Percentiles rank a stretch among this genome's conserved stretches.
Conservation (phyloP, 2,329 filamentous ascomycete species). For the Coniochaeta prunicola region DNA sequence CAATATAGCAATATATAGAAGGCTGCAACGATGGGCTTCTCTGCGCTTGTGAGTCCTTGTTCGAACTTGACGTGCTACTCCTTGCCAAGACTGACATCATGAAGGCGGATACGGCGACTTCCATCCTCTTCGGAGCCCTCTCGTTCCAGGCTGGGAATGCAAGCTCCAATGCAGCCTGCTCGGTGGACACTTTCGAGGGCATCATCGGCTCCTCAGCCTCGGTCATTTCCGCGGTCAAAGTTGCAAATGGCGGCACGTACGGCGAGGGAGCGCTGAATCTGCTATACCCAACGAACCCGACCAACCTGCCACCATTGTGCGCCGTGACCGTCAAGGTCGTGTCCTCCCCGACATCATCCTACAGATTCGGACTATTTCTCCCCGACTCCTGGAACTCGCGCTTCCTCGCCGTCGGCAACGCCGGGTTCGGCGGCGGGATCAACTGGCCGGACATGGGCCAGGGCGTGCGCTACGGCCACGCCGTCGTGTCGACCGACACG, state of each 20-base stretch:
- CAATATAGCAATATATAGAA: neutral
- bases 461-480: conserved; percentile 29
- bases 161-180: neutral
- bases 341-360: conserved; percentile 18
- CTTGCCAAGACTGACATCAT: neutral
- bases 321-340: conserved; percentile 21
- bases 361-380: conserved; percentile 24
- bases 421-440: conserved; percentile 23
- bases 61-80: neutral
- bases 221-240: neutral
- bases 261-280: conserved; percentile 15
- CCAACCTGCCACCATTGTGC: conserved; percentile 23
- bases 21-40: neutral
- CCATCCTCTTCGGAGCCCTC: neutral
- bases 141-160: neutral
- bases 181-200: neutral
- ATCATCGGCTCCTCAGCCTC: neutral
- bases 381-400: conserved; percentile 22
- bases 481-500: conserved; percentile 33
- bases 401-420: conserved; percentile 24
- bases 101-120: neutral
- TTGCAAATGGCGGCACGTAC: conserved; percentile 13
- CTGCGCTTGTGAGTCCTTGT: neutral
- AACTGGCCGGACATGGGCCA: conserved; percentile 20
- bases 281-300: conserved; percentile 18